Conservation (phyloP, 2,329 filamentous ascomycete species). For the Cladophialophora chaetospira region DNA sequence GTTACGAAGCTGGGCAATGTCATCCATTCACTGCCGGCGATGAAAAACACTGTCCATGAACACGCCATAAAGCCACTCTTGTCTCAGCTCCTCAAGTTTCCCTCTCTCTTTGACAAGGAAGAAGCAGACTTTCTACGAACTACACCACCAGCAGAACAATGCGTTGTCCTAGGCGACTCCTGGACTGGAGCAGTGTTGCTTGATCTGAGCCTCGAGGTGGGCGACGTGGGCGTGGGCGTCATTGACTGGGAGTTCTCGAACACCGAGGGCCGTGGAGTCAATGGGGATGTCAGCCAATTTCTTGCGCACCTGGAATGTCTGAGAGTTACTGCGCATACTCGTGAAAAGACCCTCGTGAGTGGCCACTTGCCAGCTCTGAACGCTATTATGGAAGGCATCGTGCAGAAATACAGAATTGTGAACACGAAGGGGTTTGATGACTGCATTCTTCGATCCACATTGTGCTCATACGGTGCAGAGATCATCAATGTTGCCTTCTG, state of each 20-base stretch:
- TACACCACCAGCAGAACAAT: constrained; percentile 4
- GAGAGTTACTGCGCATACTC: constrained; percentile 1
- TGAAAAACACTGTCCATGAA: constrained; percentile 4
- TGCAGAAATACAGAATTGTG: neutral
- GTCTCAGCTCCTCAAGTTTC: constrained; percentile 6
- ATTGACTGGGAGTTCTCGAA: constrained; percentile 23
- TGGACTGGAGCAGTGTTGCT: constrained; percentile 19
- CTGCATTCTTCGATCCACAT: constrained; percentile 4
- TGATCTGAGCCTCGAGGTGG: neutral
- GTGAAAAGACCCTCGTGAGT: neutral
- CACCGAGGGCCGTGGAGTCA: constrained; percentile 7
- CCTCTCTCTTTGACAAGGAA: constrained; percentile 2
- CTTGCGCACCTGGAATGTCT: constrained; percentile 18
- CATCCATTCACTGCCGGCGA: constrained; percentile 3
- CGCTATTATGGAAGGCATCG: constrained; percentile 3
- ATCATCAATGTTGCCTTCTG: constrained; percentile 17
- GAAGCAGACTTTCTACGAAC: constrained; percentile 9
- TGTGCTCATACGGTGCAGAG: constrained; percentile 9
- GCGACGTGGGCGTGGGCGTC: constrained; percentile 3
- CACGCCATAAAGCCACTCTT: constrained; percentile 15
- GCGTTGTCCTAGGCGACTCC: constrained; percentile 15
- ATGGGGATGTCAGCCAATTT: constrained; percentile 19
- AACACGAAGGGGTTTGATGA: neutral
- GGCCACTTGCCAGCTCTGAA: constrained; percentile 10
- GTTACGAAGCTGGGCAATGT: neutral